Conservation (phyloP, 2,329 filamentous ascomycete genomes). For the Xylariales sp. region DNA sequence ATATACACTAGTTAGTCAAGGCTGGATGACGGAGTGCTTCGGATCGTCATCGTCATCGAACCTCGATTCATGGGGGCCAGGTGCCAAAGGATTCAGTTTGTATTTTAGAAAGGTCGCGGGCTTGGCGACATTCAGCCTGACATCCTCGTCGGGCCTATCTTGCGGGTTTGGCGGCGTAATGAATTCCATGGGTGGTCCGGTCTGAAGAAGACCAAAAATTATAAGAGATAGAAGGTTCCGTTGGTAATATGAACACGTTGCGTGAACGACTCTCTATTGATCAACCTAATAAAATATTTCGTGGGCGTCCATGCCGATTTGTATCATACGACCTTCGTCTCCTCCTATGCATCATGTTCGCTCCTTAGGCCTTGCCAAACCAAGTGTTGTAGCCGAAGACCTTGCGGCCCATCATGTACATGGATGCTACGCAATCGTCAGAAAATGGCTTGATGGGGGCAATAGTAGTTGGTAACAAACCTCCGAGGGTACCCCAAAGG, state of each 20-base stretch:
- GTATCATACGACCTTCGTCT: constrained; percentile 32
- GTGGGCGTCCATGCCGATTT: constrained; percentile 28
- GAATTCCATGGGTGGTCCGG: constrained; percentile 40
- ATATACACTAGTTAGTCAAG: constrained; percentile 31
- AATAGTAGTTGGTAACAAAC: constrained; percentile 61
- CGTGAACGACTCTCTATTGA: constrained; percentile 42
- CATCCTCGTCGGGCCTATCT: constrained; percentile 34
- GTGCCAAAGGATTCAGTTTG: constrained; percentile 32
- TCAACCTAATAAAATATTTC: constrained; percentile 38
- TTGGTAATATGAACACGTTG: constrained; percentile 35
- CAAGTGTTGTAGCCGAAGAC: constrained; percentile 83
- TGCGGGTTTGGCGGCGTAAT: constrained; percentile 44
- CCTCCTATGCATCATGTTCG: not conserved
- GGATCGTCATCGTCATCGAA: constrained; percentile 30
- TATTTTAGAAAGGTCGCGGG: constrained; percentile 45
- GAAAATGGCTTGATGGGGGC: constrained; percentile 31
- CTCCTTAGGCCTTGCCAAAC: constrained; percentile 67
- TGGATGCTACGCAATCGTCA: constrained; percentile 55
- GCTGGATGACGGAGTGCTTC: constrained; percentile 20
- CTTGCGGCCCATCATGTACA: constrained; percentile 81
- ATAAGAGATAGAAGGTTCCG: constrained; percentile 20
- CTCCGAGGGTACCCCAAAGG: constrained; percentile 70
- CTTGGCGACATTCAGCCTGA: constrained; percentile 37
- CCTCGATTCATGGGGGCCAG: constrained; percentile 23
- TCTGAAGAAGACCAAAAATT: constrained; percentile 18